Percentiles rank a stretch among this genome's conserved stretches.
These are phyloP conservation scores for Claviceps lovelessii DNA, from an alignment of 2,329 filamentous ascomycete species.

Conservation along the genomic window DNA sequence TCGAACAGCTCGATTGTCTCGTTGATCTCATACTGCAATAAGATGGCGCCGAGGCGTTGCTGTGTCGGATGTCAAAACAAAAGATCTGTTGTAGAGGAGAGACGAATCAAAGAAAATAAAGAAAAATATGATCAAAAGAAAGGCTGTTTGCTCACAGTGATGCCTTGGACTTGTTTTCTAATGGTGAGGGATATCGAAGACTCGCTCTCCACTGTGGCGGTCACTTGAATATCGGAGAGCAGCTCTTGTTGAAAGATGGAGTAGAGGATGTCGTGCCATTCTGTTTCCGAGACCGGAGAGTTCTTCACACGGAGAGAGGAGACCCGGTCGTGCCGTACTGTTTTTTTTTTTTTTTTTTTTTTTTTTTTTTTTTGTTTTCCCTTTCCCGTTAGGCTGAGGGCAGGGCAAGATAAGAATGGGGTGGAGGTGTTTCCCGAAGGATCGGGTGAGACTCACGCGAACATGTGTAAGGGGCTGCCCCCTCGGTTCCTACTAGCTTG, in stretches of 20 bases:
- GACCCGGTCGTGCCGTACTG: slow-evolving; percentile 43
- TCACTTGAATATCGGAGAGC: slow-evolving; percentile 40
- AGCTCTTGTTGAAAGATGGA: slow-evolving; percentile 39
- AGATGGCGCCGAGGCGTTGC: slow-evolving; percentile 56
- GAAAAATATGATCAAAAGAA: not conserved
- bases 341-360: too few species aligned
- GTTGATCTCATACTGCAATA: slow-evolving; percentile 38
- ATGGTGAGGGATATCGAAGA: slow-evolving; percentile 44
- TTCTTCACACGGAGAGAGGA: slow-evolving; percentile 38
- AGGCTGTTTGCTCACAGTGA: slow-evolving; percentile 38
- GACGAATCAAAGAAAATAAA: too few species aligned
- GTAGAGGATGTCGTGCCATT: slow-evolving; percentile 51
- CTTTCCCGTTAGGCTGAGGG: not conserved
- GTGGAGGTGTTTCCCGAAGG: not conserved
- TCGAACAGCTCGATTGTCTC: slow-evolving; percentile 52
- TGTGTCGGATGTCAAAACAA: slow-evolving; percentile 17
- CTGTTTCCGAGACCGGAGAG: slow-evolving; percentile 40
- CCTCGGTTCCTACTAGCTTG: slow-evolving; percentile 55
- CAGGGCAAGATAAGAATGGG: not conserved
- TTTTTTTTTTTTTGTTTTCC: too few species aligned
- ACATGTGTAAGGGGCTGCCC: slow-evolving; percentile 42
- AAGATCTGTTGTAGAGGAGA: not conserved
- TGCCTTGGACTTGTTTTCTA: slow-evolving; percentile 50
- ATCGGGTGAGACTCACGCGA: slow-evolving; percentile 32
- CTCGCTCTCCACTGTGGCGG: slow-evolving; percentile 42